A percentile compares a stretch with the other conserved stretches of the same genome.
Evolutionary conservation across 768 basidiomycete species (phyloP).

Genomic region (Lenzites betulinus): DNA sequence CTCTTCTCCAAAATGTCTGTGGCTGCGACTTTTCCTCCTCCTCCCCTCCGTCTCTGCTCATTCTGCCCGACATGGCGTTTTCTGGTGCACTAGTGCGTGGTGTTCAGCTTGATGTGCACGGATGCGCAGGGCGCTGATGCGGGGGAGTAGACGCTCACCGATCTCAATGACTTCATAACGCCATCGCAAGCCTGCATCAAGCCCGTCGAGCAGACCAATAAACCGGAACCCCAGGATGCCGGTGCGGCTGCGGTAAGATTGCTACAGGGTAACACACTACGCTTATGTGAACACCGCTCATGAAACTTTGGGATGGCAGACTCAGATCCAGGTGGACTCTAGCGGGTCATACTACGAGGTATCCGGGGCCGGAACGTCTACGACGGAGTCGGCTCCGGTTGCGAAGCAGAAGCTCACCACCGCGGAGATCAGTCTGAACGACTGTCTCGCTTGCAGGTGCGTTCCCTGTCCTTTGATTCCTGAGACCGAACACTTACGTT

Average conservation of each 20-base stretch:
- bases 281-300: constrained; percentile 15
- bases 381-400: constrained; percentile 15
- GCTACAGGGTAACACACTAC: too few relatives aligned
- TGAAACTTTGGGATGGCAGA: constrained; percentile 48
- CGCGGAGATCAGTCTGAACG: constrained; percentile 95
- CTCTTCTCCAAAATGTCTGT: constrained; percentile 7
- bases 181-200: constrained; percentile 98
- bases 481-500: neutral
- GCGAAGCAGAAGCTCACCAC: constrained; percentile 73
- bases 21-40: neutral
- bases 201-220: constrained; percentile 68
- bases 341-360: constrained; percentile 90
- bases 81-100: constrained; percentile 79
- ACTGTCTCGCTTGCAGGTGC: constrained; percentile 97
- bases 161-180: constrained; percentile 95
- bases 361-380: constrained; percentile 33
- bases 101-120: neutral
- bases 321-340: constrained; percentile 88
- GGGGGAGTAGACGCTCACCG: constrained; percentile 74
- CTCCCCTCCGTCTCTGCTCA: neutral
- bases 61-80: constrained; percentile 72
- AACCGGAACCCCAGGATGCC: constrained; percentile 42
- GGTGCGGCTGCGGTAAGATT: constrained; percentile 45
- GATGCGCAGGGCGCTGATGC: neutral
- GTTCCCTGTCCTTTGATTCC: constrained; percentile 28